Percentiles rank a stretch among this genome's conserved stretches.
phyloP scores from a whole-genome alignment of 108 stramenopile species.

The Cylindrotheca closterium region DNA sequence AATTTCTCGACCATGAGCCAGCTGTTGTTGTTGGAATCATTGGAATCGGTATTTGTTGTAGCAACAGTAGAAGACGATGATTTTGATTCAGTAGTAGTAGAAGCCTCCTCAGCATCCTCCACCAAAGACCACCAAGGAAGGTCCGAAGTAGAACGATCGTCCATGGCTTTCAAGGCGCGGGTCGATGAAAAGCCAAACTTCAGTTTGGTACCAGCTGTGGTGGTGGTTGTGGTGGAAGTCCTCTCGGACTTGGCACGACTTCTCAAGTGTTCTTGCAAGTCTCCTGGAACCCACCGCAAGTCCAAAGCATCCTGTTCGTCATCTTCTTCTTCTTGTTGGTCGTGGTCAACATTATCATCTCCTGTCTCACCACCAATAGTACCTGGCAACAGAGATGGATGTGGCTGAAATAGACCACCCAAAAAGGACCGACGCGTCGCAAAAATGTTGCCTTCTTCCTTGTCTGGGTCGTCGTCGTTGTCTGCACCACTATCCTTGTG shows the following conservation, averaged over 20 bases:
- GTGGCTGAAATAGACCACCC: background rate
- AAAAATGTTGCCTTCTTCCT: background rate
- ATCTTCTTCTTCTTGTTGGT: conserved; percentile 2
- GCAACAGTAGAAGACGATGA: background rate
- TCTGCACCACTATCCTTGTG: background rate
- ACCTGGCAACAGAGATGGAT: background rate
- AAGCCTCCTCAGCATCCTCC: conserved; percentile 1
- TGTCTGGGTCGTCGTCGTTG: conserved; percentile 14
- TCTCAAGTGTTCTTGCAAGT: conserved; percentile 60
- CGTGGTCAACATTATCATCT: background rate
- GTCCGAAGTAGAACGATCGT: conserved; percentile 34
- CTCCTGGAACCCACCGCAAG: conserved; percentile 68
- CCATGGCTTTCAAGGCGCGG: conserved; percentile 34
- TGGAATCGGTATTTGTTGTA: background rate
- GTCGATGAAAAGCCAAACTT: conserved; percentile 7
- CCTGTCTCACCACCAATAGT: background rate
- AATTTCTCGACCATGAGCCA: background rate
- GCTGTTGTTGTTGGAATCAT: background rate
- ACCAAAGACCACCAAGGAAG: conserved; percentile 46
- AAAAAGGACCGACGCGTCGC: background rate
- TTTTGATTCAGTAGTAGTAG: too few species aligned
- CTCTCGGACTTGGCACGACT: conserved; percentile 30
- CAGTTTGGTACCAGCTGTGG: background rate
- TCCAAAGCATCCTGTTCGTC: conserved; percentile 16
- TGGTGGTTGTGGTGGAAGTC: background rate